Base-by-base conservation (phyloP, 2,329 filamentous ascomycete species). In the Ophiostoma perfectum region DNA sequence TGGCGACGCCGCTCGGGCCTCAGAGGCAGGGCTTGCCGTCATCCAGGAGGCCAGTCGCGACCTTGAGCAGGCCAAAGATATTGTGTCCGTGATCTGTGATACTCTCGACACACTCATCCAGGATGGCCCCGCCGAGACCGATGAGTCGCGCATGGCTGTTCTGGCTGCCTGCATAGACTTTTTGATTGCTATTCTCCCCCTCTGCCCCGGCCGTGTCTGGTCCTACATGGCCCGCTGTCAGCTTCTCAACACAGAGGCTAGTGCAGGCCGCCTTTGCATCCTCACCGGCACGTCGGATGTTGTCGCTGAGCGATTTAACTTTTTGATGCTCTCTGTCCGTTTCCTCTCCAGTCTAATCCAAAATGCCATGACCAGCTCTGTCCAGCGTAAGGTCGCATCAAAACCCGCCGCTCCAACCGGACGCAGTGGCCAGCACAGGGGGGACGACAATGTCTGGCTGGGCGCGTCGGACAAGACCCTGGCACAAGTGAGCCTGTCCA, bases 201-300 rank as follows among this genome's bases (percentile, higher is more conserved):
- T 85, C n/a, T 86, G 90, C 66, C 94, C 95, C 0, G 90, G 90
- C 68, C 85, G 93, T 70, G 88, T 97, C 5, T 98, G 95, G 93
- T 93, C 94, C 3, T 91, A 94, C 76, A 84, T 99, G 74, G 87
- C 89, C 3, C 88, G 92, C 69, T 96, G 92, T 76, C 87, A 89
- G 71, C 81, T 99, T 18, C 82, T 99, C 63, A 90, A 90, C 73
- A 86, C 88, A 5, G 89, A 92, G 72, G 88, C 91, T 9, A 89
- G 88, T 71, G 88, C 88, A 14, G 91, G 92, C 11, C 88, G 90
- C 70, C 83, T 99, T 70, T 86, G 89, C 52, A 87, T 87, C 65
- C 88, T 98, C 66, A 86, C 96, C 2, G 91, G 91, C n/a, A 89
- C 87, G 38, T 86, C 93, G 3, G 95, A 99, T 75, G 84, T 96